Evolutionary conservation across 2,329 filamentous ascomycete species (phyloP), one percentile per base, ranked within the genome.

Genomic region (Knufia fluminis): DNA sequence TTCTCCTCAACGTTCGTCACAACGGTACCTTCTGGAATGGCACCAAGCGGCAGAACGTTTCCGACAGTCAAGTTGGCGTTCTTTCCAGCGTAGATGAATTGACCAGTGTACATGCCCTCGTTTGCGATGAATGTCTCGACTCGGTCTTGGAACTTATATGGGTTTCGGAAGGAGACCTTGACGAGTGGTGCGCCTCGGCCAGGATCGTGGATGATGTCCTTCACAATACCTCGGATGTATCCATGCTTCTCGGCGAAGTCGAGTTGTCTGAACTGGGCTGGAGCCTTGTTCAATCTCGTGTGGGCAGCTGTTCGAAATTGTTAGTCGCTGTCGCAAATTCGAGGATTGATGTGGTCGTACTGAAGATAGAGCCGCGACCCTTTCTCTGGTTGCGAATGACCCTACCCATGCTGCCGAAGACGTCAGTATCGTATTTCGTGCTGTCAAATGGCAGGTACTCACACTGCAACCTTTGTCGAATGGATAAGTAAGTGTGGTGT

Each of bases 51-150:
- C 58, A 98, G 87, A 70, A 98, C 76, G 82, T 98, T 98, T 74
- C 92, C 92, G 73, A 98, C 84, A 68, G 86, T 97, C 69, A 98
- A 82, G 62, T 85, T 79, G 67, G 92, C 92, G 78, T 95, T 92
- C 88, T 98, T 98, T 72, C 92, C 92, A 71, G 91, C 92, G 77
- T 98, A 98, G 85, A 98, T 89, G 82, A 98, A 98, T 77, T 98
- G 92, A 72, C 92, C 92, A 62, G 92, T 96, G 87, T 97, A 98
- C 90, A 97, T 96, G 79, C 92, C 92, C 81, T 97, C 92, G 78
- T 97, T 98, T 76, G 92, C 92, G 71, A 98, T 98, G 85, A 98
- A 96, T 64, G 92, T 98, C 85, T 98, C 90, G 73, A 85, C 91
- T 72, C 89, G 78, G 71, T 90, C 84, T 84, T 94, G 95, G 86